Percentiles rank a stretch among this genome's conserved stretches.
These are phyloP conservation scores for Didymella sp. DNA, from an alignment of 2,329 filamentous ascomycete species.

Conservation along the genomic window DNA sequence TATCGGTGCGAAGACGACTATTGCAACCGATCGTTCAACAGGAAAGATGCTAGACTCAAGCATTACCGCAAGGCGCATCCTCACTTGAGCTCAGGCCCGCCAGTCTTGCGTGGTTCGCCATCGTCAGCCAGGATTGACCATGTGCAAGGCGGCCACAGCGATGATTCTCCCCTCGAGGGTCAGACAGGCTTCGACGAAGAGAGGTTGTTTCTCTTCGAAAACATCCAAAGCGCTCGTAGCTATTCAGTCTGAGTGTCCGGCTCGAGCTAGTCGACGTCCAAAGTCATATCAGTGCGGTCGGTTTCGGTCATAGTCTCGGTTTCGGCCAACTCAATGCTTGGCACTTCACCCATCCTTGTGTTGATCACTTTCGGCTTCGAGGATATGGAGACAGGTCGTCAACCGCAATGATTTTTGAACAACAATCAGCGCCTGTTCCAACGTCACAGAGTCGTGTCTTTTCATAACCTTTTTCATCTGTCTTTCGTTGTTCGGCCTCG, in stretches of 20 bases:
- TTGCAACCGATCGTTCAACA: neutral
- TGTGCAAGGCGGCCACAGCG: neutral
- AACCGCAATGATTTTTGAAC: neutral
- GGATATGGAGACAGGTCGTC: neutral
- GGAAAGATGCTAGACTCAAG: constrained; percentile 1
- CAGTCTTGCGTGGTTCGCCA: neutral
- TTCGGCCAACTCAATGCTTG: neutral
- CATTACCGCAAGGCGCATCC: neutral
- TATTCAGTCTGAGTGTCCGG: neutral
- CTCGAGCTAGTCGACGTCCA: neutral
- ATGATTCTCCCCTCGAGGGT: neutral
- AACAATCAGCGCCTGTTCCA: neutral
- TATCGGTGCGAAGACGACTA: neutral
- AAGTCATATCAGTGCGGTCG: neutral
- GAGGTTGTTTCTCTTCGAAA: neutral
- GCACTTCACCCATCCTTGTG: neutral
- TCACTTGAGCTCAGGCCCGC: neutral
- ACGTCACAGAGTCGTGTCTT: neutral
- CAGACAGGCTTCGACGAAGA: neutral
- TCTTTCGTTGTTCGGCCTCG: neutral
- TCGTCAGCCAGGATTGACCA: neutral
- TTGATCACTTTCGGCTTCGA: neutral
- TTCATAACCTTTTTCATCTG: neutral
- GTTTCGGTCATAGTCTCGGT: neutral
- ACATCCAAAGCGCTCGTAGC: neutral